phyloP scores from a whole-genome alignment of 176 grass and related monocot species.

The Eremochloa ophiuroides region DNA sequence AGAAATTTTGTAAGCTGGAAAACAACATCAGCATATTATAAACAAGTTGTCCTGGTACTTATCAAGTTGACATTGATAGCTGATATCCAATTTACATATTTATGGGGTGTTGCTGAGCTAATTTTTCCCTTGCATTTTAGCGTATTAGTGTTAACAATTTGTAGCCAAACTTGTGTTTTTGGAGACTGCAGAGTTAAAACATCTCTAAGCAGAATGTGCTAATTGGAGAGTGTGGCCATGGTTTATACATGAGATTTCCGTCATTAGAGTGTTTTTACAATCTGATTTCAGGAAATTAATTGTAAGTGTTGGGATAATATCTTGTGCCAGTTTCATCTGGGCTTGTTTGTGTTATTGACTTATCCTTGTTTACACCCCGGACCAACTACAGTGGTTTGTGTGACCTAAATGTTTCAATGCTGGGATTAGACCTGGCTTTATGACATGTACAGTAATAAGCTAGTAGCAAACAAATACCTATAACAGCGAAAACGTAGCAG shows the following conservation, averaged over 20 bases:
- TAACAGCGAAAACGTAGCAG: neutral
- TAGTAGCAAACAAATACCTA: neutral
- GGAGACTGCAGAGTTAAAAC: neutral
- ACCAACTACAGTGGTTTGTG: neutral
- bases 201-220: neutral
- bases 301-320: neutral
- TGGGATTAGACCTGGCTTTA: neutral
- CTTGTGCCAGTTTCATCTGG: neutral
- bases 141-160: neutral
- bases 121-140: neutral
- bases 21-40: neutral
- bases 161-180: neutral
- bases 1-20: neutral
- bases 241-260: neutral
- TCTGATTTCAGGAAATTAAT: neutral
- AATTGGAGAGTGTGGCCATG: neutral
- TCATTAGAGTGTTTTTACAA: neutral
- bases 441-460: neutral
- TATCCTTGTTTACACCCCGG: neutral
- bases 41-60: neutral
- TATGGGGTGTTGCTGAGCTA: neutral
- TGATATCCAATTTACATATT: neutral
- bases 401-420: neutral
- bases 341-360: constrained; percentile 3
- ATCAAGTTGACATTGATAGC: neutral